Evolutionary conservation across 2,329 filamentous ascomycete species (phyloP).

Genomic region (Phialocephala subalpina): DNA sequence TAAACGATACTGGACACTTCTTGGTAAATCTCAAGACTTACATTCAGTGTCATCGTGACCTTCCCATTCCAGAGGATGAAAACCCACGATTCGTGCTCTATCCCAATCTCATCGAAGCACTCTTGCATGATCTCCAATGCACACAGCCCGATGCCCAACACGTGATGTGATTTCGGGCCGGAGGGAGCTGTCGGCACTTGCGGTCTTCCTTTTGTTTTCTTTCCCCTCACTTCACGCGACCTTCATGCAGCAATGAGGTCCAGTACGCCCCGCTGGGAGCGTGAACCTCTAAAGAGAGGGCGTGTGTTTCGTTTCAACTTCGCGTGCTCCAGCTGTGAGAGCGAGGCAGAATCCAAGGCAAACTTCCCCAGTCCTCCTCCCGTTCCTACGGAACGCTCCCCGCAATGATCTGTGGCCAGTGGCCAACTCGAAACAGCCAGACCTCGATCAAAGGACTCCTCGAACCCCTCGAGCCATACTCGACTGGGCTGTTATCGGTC

Average conservation of each 20-base stretch:
- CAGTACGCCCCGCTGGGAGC: background rate
- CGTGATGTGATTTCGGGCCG: background rate
- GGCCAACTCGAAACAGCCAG: background rate
- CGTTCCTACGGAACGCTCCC: background rate
- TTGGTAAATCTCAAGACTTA: too few relatives aligned
- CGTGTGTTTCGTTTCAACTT: conserved; percentile 9
- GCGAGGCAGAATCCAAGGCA: conserved; percentile 3
- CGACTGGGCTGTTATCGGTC: background rate
- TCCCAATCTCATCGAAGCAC: too few relatives aligned
- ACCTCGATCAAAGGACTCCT: background rate
- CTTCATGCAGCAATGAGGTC: background rate
- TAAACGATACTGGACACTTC: too few relatives aligned
- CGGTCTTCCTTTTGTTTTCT: background rate
- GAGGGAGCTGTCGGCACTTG: background rate
- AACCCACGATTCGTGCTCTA: too few relatives aligned
- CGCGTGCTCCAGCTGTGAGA: background rate
- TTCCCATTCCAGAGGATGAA: too few relatives aligned
- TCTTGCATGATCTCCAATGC: too few relatives aligned
- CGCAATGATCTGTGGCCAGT: background rate
- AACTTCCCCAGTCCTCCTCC: background rate
- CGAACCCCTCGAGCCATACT: background rate
- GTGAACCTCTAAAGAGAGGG: conserved; percentile 2
- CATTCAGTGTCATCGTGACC: too few relatives aligned
- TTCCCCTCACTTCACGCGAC: background rate
- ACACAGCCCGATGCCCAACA: background rate